Evolutionary conservation across 2,329 filamentous ascomycete genomes (phyloP), one percentile per base, ranked within the genome.

Genomic region (Fonsecaea multimorphosa): DNA sequence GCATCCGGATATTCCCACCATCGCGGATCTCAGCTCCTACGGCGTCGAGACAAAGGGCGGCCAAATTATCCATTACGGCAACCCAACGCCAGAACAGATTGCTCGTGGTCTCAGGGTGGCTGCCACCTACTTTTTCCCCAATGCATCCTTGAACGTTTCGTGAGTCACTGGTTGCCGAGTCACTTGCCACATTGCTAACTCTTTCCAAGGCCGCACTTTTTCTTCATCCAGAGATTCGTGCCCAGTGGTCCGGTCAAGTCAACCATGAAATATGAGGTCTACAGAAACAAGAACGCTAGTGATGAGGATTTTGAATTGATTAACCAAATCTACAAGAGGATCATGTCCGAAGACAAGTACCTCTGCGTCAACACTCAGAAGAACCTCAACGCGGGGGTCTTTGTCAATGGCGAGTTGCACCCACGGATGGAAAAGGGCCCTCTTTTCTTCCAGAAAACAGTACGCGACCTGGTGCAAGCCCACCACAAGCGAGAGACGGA

Each of bases 341-440:
- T 89, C 75, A 86, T 89, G 84, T 81, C 81, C 0, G 87, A 89
- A 75, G 87, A 89, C 78, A 89, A 89, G 73, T 80, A 83, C 11
- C 83, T 89, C 29, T 89, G 87, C 77, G 78, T 82, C 70, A 81
- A 81, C 11, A 83, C 85, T 1, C 87, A 89, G 72, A 81, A 80
- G 74, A 89, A 89, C 74, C 79, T 89, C 71, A 85, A 86, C 73
- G 80, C 84, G 0, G 86, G 86, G 8, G 81, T 88, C 57, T 89
- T 88, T 65, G 77, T 87, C 73, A 88, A 86, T 71, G 87, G 87
- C 59, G 84, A 88, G 73, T 78, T 89, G 75, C 87, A 89, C 73
- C 86, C 87, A 0, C 78, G 79, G 58, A 82, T 84, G 75, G 87
- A 89, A 74, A 84, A 87, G 73, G 84, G 85, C 0, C 84, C 85